These are phyloP conservation scores for Bocquillonia castaneifolia DNA, from an alignment of 441 rosid genomes.

Conservation along the genomic window DNA sequence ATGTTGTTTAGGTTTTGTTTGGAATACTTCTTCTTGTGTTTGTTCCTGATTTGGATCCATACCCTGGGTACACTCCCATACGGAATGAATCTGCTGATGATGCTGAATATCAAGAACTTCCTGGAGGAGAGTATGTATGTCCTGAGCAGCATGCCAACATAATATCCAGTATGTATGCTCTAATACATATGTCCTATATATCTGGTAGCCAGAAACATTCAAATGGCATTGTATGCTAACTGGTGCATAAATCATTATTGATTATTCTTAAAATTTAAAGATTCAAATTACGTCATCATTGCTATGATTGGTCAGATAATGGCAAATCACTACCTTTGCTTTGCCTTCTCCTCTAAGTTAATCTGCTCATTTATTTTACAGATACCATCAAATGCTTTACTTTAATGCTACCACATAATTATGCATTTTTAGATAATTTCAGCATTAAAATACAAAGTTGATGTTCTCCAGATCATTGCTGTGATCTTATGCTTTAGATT, in stretches of 20 bases:
- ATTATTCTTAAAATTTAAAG: slow-evolving; percentile 9
- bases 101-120: slow-evolving; percentile 79
- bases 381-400: neutral
- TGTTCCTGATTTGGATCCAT: slow-evolving; percentile 82
- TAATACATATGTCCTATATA: neutral
- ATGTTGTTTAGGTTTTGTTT: slow-evolving; percentile 57
- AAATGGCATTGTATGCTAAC: slow-evolving; percentile 12
- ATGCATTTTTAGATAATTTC: slow-evolving; percentile 1
- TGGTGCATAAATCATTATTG: neutral
- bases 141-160: slow-evolving; percentile 80
- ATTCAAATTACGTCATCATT: neutral
- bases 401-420: neutral
- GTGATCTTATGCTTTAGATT: neutral
- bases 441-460: slow-evolving; percentile 9
- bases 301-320: slow-evolving; percentile 1
- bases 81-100: slow-evolving; percentile 47
- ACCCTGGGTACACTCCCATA: slow-evolving; percentile 74
- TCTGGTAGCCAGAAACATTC: slow-evolving; percentile 4
- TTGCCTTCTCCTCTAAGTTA: neutral
- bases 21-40: slow-evolving; percentile 72
- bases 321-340: neutral
- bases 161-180: slow-evolving; percentile 64
- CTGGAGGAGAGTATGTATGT: slow-evolving; percentile 81
- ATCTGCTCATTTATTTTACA: neutral
- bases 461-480: slow-evolving; percentile 9